Conservation (phyloP, 176 grass and related monocot species). For the Juncus effusus region DNA sequence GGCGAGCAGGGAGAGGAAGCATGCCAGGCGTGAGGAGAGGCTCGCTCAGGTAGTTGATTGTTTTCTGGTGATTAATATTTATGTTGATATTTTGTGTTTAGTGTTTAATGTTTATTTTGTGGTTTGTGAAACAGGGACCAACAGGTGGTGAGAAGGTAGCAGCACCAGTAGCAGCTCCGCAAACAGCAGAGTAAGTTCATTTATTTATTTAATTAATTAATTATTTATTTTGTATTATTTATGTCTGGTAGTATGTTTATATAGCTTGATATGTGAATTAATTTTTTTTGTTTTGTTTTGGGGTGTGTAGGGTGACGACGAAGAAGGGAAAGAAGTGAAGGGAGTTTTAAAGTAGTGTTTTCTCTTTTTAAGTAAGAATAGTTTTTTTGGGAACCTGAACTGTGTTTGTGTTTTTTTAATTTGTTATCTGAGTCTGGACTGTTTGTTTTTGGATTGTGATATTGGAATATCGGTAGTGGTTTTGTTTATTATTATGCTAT, state of each 20-base stretch:
- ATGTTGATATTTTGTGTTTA: neutral
- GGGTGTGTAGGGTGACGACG: conserved; percentile 30
- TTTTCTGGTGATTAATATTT: neutral
- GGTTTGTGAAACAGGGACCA: conserved; percentile 38
- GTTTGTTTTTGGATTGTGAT: conserved; percentile 24
- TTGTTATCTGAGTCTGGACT: conserved; percentile 29
- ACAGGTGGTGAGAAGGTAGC: conserved; percentile 25
- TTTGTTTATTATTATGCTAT: conserved; percentile 22
- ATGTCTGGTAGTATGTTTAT: neutral
- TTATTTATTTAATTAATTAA: neutral
- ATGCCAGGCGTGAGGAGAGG: conserved; percentile 63
- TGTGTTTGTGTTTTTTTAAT: conserved; percentile 28
- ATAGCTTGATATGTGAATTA: neutral
- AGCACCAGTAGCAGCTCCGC: conserved; percentile 27
- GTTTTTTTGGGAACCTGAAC: conserved; percentile 35
- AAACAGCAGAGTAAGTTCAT: conserved; percentile 35
- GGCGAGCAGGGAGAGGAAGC: conserved; percentile 52
- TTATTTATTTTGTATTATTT: neutral
- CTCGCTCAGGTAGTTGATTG: conserved; percentile 46
- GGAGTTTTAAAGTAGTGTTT: conserved; percentile 11
- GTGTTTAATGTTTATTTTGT: neutral
- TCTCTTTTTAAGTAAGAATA: conserved; percentile 10
- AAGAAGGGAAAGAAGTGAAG: conserved; percentile 57
- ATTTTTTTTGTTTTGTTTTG: neutral
- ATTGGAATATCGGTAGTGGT: conserved; percentile 6